Evolutionary conservation across 805 yeast species (phyloP), one percentile per base, ranked within the genome.

Genomic region (Diddensiella transvaalensis): DNA sequence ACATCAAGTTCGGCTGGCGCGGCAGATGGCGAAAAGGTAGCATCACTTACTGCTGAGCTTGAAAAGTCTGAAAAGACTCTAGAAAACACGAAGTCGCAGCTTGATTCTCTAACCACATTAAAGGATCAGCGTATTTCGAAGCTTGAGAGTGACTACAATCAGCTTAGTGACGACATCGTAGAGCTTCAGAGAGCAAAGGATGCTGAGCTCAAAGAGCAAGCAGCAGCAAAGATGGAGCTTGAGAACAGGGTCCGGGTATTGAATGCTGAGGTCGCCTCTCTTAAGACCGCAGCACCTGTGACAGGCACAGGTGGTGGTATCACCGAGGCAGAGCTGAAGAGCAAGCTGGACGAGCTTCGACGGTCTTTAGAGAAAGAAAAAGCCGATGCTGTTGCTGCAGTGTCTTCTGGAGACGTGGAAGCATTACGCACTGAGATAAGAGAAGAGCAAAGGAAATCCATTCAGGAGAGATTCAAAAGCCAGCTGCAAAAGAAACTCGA

Each of bases 91-190:
- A 56, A 38, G 52, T 49, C 8, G 49, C 61, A 22, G 48, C 49
- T 8, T 56, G 55, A 51, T 60, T 21, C 48, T 33, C n/a, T 63
- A 54, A 39, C 50, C 53, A n/a, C 8, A 18, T 50, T 41, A 4
- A 62, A 56, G 42, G 56, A 55, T 45, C 58, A 46, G 38, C 55
- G 62, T n/a, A 55, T 57, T 19, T 59, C 58, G 30, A 62, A 64
- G n/a, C 64, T 63, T 33, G 68, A 68, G 19, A 57, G 46, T 17
- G 65, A 65, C 43, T 53, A 51, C 46, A 59, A 61, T 22, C 55
- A 52, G 41, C 46, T 57, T 1, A 55, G 57, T 19, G 67, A 61
- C 43, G 65, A 61, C 39, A 44, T 50, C 5, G 48, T 53, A 2
- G 61, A 55, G 5, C 53, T 56, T 3, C 58, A 55, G 43, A 38